Base-by-base conservation (phyloP, 257 asterid genomes). In the Orobanche coerulescens region DNA sequence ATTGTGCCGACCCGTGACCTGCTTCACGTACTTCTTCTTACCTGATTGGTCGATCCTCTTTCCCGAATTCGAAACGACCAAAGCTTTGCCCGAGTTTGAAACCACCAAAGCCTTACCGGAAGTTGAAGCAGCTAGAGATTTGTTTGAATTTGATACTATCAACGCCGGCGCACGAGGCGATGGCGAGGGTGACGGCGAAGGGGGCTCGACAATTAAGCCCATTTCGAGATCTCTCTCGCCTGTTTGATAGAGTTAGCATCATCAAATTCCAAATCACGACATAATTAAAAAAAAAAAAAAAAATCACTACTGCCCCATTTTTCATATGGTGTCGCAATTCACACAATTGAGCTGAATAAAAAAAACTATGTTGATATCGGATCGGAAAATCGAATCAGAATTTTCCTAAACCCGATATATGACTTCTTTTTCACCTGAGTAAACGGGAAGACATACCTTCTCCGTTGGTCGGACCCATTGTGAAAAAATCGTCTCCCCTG, bases 1-100 rank as follows among this genome's bases (percentile, higher is more conserved):
- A 2, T 89, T 86, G 83, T 86, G 91, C 73, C 88, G 74, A 0
- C 97, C 97, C 3, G 95, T 86, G 28, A 89, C 97, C 74, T 89
- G 97, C 81, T 78, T 89, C 74, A 89, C 97, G 49, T 89, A 86
- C 82, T 86, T 89, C 76, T 81, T 80, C 71, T 78, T 82, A 11
- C 89, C 88, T 12, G 79, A 65, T 56, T 71, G 84, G 50, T 84
- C 62, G 72, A 82, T 7, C 44, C 68, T 42, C 30, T 73, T 79
- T 13, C 84, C 80, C 2, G 82, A 81, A 66, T 75, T 81, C 18
- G 87, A 81, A 33, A 72, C 75, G 9, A 78, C 51, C 56, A 81
- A 18, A 43, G 81, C 83, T 65, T 78, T 81, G 1, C 80, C 78
- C 65, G 94, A 82, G 75, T 75, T 82, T 0, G 96, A 87, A 3